Base-by-base conservation (phyloP, 352 stramenopile species). In the Phytophthora macrochlamydospora region DNA sequence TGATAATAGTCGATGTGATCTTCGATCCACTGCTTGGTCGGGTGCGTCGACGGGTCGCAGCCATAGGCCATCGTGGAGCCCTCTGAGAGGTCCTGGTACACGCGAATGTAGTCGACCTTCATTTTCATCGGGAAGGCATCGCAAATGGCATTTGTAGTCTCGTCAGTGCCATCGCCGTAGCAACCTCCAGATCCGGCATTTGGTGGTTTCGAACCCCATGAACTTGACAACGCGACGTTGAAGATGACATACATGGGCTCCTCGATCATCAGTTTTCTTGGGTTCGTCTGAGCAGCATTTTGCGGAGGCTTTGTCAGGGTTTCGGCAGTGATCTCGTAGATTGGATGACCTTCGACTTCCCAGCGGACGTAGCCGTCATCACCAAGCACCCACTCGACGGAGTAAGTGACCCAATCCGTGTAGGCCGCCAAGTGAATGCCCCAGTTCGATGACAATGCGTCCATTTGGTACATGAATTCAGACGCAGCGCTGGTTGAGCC, bases 71-170 rank as follows among this genome's bases (percentile, higher is more conserved):
- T 24, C 18, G 18, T 24, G 18, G 18, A 24, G 18, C 18, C 18
- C 18, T 24, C 18, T 24, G 18, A 24, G 18, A 24, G 18, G 38
- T 76, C 60, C 44, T 74, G 56, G 38, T 76, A 73, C 46, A 73
- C 30, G 13, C 71, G 61, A 56, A 52, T 56, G 37, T 67, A 62
- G 44, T 71, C 56, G 38, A 71, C 58, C 56, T 71, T 71, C 63
- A 70, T 91, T 80, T 89, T 78, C 71, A 89, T 84, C 0, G 76
- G 82, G 64, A 91, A 89, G 6, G 64, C 53, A 33, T 83, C 71
- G 44, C 80, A 91, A 29, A 91, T 85, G 8, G 59, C 60, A 45
- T 83, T 83, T 6, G 56, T 59, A 14, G 57, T 65, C 5, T 70
- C 31, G 30, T 81, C 64, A 1, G 37, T 69, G 5, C 73, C 55